Percentiles rank a stretch among this genome's conserved stretches.
Evolutionary conservation across 495 filamentous ascomycete genomes (phyloP).

Genomic region (Articulospora tetracladia): DNA sequence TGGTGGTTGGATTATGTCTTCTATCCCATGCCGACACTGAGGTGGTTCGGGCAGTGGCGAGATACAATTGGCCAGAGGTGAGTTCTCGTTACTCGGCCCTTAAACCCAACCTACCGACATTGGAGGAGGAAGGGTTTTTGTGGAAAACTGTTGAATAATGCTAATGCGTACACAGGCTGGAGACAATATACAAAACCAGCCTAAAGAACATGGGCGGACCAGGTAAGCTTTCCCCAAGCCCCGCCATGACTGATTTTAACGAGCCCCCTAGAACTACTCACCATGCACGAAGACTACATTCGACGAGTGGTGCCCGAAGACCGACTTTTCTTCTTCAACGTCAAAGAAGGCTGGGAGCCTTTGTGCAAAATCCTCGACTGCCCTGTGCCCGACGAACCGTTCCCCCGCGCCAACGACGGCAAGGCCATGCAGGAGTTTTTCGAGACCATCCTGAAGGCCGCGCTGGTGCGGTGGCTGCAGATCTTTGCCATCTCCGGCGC

Average conservation of each 20-base stretch:
- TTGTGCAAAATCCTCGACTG: constrained; percentile 28
- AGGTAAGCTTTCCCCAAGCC: neutral
- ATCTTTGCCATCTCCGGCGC: neutral
- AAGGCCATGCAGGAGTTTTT: constrained; percentile 16
- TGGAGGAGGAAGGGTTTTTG: too few relatives aligned
- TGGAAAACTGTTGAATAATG: too few relatives aligned
- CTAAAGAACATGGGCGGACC: neutral
- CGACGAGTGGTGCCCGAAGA: constrained; percentile 1
- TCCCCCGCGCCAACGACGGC: constrained; percentile 38
- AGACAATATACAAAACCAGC: constrained; percentile 4
- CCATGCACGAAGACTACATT: constrained; percentile 5
- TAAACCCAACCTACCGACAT: too few relatives aligned
- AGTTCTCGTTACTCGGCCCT: neutral
- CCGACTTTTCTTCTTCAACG: constrained; percentile 19
- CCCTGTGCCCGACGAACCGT: constrained; percentile 26
- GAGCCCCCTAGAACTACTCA: constrained; percentile 1
- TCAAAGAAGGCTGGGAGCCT: constrained; percentile 31
- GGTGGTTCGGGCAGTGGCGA: constrained; percentile 18
- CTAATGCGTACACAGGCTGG: neutral
- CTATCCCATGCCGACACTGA: constrained; percentile 27
- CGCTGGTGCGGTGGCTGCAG: constrained; percentile 4
- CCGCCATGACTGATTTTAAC: neutral
- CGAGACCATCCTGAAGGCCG: neutral
- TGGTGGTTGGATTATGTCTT: constrained; percentile 27
- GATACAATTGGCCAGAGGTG: neutral